Evolutionary conservation across 2,329 filamentous ascomycete species (phyloP).

Genomic region (Alternaria postmessia): DNA sequence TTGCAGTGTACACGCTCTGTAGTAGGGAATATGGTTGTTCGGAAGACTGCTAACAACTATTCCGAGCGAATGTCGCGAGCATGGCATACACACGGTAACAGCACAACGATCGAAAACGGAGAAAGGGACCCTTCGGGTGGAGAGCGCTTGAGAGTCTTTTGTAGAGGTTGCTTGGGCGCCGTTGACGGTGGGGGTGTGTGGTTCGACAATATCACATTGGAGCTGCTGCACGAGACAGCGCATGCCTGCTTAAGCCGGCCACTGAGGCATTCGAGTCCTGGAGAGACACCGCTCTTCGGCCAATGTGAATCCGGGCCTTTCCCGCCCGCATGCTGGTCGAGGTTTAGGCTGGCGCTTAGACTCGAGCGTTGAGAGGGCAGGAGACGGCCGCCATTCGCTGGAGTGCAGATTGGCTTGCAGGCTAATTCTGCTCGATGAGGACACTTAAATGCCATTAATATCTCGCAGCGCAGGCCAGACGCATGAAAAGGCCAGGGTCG

Average conservation of each 20-base stretch:
- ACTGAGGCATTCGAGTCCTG: slow-evolving; percentile 37
- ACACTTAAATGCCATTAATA: slow-evolving; percentile 46
- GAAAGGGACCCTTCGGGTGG: slow-evolving; percentile 51
- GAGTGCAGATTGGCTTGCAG: slow-evolving; percentile 17
- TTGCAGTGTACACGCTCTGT: slow-evolving; percentile 30
- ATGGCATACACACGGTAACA: slow-evolving; percentile 45
- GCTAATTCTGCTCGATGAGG: slow-evolving; percentile 39
- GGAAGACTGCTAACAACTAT: slow-evolving; percentile 32
- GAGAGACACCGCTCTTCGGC: slow-evolving; percentile 32
- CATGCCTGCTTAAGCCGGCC: slow-evolving; percentile 35
- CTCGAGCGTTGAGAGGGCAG: slow-evolving; percentile 37
- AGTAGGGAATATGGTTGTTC: slow-evolving; percentile 22
- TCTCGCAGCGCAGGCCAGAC: slow-evolving; percentile 21
- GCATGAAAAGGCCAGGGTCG: slow-evolving; percentile 28
- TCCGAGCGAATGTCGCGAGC: slow-evolving; percentile 32
- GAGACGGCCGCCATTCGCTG: slow-evolving; percentile 42
- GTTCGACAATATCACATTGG: slow-evolving; percentile 41
- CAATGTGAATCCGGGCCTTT: slow-evolving; percentile 41
- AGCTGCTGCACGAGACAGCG: slow-evolving; percentile 45
- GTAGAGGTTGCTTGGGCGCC: slow-evolving; percentile 49
- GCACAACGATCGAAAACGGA: slow-evolving; percentile 46
- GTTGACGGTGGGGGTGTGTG: slow-evolving; percentile 44
- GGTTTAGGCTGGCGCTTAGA: slow-evolving; percentile 46
- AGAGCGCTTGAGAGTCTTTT: slow-evolving; percentile 54
- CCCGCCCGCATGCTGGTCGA: slow-evolving; percentile 39